phyloP scores from a whole-genome alignment of 2,329 filamentous ascomycete genomes.

The Stromatinia cepivora region DNA sequence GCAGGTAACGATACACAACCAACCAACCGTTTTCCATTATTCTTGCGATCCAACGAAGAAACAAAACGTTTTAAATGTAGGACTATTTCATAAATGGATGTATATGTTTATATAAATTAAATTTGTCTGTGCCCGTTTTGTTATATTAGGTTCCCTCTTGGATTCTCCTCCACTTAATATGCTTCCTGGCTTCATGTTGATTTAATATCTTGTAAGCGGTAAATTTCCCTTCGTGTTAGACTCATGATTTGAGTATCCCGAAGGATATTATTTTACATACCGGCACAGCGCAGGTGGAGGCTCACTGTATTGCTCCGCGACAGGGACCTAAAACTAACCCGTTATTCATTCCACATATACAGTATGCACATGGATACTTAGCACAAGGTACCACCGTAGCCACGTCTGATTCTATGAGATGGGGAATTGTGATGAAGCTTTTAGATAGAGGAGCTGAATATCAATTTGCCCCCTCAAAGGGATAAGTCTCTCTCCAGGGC shows the following conservation, averaged over 20 bases:
- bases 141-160: background rate
- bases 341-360: conserved; percentile 5
- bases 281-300: background rate
- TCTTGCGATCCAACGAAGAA: background rate
- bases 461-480: conserved; percentile 3
- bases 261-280: background rate
- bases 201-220: background rate
- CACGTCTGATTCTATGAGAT: background rate
- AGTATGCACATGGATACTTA: conserved; percentile 11
- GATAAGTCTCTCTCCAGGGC: conserved; percentile 8
- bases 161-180: background rate
- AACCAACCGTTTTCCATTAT: background rate
- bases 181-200: background rate
- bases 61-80: background rate
- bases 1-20: background rate
- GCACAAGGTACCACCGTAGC: background rate
- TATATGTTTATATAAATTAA: background rate
- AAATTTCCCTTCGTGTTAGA: conserved; percentile 12
- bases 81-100: background rate
- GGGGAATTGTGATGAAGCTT: conserved; percentile 9
- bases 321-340: background rate
- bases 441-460: background rate
- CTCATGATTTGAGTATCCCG: conserved; percentile 6
- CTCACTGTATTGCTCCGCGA: background rate
- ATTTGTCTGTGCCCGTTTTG: background rate